Conservation (phyloP, 2,329 filamentous ascomycete species). For the Albophoma yamanashiensis region DNA sequence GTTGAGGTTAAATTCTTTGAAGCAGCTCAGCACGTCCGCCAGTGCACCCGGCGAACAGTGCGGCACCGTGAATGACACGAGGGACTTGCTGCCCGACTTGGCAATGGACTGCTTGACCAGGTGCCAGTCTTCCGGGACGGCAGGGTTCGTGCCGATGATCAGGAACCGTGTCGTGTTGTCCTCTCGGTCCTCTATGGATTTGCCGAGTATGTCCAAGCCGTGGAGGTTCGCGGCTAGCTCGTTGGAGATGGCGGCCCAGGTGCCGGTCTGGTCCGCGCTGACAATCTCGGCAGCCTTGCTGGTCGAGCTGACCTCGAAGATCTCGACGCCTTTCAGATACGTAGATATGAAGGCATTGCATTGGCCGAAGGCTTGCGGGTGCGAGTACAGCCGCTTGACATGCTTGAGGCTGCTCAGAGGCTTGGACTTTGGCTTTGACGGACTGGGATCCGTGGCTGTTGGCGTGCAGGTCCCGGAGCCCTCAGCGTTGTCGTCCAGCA, state of each 20-base stretch:
- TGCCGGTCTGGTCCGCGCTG: constrained; percentile 43
- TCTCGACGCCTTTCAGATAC: constrained; percentile 63
- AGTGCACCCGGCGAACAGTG: constrained; percentile 72
- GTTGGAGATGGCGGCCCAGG: constrained; percentile 69
- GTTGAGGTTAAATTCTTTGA: constrained; percentile 63
- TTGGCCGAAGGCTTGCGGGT: constrained; percentile 93
- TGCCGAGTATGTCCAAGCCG: constrained; percentile 57
- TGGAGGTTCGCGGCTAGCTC: constrained; percentile 59
- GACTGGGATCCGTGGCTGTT: constrained; percentile 33
- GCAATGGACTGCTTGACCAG: constrained; percentile 14
- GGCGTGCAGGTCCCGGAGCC: constrained; percentile 38
- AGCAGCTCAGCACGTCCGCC: constrained; percentile 69
- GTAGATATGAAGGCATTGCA: constrained; percentile 64
- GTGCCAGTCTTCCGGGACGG: constrained; percentile 13
- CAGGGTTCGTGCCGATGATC: constrained; percentile 38
- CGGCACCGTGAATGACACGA: constrained; percentile 75
- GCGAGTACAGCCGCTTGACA: constrained; percentile 74
- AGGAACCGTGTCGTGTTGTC: constrained; percentile 78
- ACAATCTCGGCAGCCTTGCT: constrained; percentile 76
- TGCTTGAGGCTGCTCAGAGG: constrained; percentile 44
- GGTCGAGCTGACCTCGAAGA: constrained; percentile 76
- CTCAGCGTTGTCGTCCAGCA: constrained; percentile 16
- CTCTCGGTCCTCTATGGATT: constrained; percentile 59
- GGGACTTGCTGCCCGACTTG: constrained; percentile 46
- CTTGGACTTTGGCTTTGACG: constrained; percentile 31